A percentile compares a stretch with the other conserved stretches of the same genome.
These are phyloP conservation scores for Stephania cephalantha DNA, from an alignment of 164 flowering plant species.

Conservation along the genomic window DNA sequence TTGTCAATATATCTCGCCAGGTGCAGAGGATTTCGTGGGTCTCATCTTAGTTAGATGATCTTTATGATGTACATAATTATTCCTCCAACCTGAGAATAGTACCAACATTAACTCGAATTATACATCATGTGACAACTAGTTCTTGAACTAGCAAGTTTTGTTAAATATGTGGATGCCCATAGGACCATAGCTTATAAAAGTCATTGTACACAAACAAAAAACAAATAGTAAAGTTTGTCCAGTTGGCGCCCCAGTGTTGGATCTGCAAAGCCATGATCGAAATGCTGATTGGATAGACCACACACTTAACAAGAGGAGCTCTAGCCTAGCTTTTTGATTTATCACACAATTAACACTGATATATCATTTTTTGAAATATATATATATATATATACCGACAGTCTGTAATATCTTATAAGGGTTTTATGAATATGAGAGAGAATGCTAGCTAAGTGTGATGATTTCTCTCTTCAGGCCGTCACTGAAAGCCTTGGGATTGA, in stretches of 20 bases:
- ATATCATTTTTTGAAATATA: too few relatives aligned
- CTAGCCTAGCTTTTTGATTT: background rate
- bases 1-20: background rate
- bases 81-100: too few relatives aligned
- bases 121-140: too few relatives aligned
- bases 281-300: background rate
- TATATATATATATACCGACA: constrained; percentile 1
- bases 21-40: too few relatives aligned
- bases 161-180: background rate
- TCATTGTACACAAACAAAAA: background rate
- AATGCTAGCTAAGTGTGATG: constrained; percentile 33
- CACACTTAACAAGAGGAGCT: background rate
- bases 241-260: background rate
- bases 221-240: background rate
- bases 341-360: background rate
- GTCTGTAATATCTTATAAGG: background rate
- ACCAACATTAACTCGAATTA: too few relatives aligned
- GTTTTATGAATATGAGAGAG: constrained; percentile 5
- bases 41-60: too few relatives aligned
- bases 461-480: constrained; percentile 36
- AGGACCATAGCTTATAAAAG: background rate
- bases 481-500: constrained; percentile 73
- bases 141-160: background rate
- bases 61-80: too few relatives aligned
- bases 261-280: background rate